Percentiles rank a stretch among this genome's conserved stretches.
Conservation (phyloP, 2,329 filamentous ascomycete species). For the Paramyrothecium roridum region DNA sequence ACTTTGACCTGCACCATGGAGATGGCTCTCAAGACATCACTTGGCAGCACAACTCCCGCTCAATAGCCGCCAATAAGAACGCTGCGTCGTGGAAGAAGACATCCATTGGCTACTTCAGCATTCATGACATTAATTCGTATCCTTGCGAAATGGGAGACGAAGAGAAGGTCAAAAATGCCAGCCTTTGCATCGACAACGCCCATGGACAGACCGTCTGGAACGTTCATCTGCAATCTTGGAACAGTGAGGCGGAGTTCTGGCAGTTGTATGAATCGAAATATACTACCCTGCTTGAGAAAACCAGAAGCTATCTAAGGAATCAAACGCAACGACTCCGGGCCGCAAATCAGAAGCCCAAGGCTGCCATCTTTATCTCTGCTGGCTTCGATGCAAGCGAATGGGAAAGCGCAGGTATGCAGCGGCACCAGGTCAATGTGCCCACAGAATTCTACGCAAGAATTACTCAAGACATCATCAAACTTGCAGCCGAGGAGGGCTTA, state of each 20-base stretch:
- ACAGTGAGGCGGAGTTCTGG: constrained; percentile 83
- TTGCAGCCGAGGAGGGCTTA: constrained; percentile 77
- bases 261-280: constrained; percentile 79
- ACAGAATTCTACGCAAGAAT: constrained; percentile 95
- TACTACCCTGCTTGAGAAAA: constrained; percentile 72
- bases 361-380: constrained; percentile 90
- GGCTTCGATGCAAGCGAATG: constrained; percentile 97
- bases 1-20: constrained; percentile 89
- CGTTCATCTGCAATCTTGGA: constrained; percentile 87
- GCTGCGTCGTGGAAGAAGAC: constrained; percentile 75
- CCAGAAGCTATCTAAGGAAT: constrained; percentile 68
- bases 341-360: constrained; percentile 64
- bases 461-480: constrained; percentile 76
- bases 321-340: constrained; percentile 66
- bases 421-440: constrained; percentile 92
- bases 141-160: constrained; percentile 93
- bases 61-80: constrained; percentile 61
- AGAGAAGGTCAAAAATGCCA: constrained; percentile 91
- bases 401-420: constrained; percentile 90
- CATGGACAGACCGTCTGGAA: constrained; percentile 97
- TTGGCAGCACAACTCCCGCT: constrained; percentile 82
- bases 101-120: constrained; percentile 90
- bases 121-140: constrained; percentile 98
- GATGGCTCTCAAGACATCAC: constrained; percentile 94
- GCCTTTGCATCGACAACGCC: constrained; percentile 88